Evolutionary conservation across 1,284 basidiomycete genomes (phyloP).

Genomic region (Boletus smithii): DNA sequence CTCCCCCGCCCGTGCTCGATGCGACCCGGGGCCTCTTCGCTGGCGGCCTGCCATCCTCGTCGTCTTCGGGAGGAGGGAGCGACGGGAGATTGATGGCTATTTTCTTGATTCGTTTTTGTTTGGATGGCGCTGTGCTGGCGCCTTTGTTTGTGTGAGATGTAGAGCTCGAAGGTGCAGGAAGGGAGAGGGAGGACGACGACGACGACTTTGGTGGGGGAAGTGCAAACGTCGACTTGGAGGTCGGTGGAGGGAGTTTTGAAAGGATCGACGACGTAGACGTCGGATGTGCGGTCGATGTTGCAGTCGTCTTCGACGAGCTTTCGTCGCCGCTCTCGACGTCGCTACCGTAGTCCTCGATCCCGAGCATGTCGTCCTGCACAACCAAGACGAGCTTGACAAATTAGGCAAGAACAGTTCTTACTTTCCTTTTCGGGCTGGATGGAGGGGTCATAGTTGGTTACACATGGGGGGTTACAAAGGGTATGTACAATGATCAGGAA

Average conservation of each 20-base stretch:
- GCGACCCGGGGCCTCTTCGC: constrained; percentile 58
- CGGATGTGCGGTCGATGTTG: constrained; percentile 1
- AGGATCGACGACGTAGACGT: constrained; percentile 15
- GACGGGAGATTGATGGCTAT: constrained; percentile 66
- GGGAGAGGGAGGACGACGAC: constrained; percentile 9
- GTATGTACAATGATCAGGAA: neutral
- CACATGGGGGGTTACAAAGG: neutral
- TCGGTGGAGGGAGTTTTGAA: constrained; percentile 29
- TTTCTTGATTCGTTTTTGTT: constrained; percentile 56
- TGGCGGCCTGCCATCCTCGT: constrained; percentile 46
- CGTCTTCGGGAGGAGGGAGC: constrained; percentile 39
- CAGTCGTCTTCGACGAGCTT: constrained; percentile 2
- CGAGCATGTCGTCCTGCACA: constrained; percentile 52
- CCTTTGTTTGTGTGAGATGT: constrained; percentile 33
- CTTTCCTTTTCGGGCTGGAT: neutral
- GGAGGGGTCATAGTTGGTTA: too few species aligned
- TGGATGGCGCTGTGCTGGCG: constrained; percentile 26
- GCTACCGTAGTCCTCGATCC: constrained; percentile 71
- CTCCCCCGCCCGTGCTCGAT: constrained; percentile 14
- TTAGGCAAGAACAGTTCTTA: too few species aligned
- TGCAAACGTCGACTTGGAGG: constrained; percentile 36
- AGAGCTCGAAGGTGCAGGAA: constrained; percentile 30
- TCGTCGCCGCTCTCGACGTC: constrained; percentile 57
- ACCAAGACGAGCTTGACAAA: neutral
- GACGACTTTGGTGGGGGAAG: constrained; percentile 36